Evolutionary conservation across 2,329 filamentous ascomycete species (phyloP).

Genomic region (Beauveria varroae): DNA sequence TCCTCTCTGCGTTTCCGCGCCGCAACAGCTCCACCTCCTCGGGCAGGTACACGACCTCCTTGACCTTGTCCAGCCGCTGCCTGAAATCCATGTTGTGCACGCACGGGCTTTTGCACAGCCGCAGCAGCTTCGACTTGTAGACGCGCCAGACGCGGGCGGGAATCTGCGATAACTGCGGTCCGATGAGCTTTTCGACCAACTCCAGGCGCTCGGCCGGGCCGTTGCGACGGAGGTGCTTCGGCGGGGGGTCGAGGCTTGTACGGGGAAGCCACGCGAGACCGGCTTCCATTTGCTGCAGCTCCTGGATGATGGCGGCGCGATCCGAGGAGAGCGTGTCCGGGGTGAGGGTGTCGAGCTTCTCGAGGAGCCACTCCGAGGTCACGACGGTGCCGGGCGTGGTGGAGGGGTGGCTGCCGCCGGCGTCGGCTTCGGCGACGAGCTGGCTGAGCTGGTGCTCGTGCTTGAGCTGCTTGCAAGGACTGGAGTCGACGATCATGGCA

Average conservation of each 20-base stretch:
- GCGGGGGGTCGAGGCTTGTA: not conserved
- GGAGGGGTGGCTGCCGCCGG: not conserved
- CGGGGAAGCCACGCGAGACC: not conserved
- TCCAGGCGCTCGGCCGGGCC: not conserved
- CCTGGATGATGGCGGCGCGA: not conserved
- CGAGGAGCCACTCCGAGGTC: not conserved
- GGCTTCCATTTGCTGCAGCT: not conserved
- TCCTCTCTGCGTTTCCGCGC: conserved; percentile 19
- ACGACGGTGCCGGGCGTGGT: not conserved
- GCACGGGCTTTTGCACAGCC: conserved; percentile 12
- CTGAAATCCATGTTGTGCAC: conserved; percentile 15
- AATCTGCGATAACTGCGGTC: conserved; percentile 13
- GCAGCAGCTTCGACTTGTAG: conserved; percentile 19
- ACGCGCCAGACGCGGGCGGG: conserved; percentile 15
- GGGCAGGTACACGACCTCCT: conserved; percentile 19
- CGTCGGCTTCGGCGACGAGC: not conserved
- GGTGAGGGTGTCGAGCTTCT: not conserved
- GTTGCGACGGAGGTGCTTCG: not conserved
- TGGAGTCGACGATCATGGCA: not conserved
- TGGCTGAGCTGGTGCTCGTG: not conserved
- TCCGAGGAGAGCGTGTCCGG: not conserved
- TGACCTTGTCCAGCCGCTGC: conserved; percentile 18
- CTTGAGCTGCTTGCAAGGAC: not conserved
- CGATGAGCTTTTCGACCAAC: not conserved
- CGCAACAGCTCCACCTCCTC: conserved; percentile 22